Percentiles rank a stretch among this genome's conserved stretches.
These are phyloP conservation scores for Taphrina deformans DNA, from an alignment of 1,139 yeast species.

Conservation along the genomic window DNA sequence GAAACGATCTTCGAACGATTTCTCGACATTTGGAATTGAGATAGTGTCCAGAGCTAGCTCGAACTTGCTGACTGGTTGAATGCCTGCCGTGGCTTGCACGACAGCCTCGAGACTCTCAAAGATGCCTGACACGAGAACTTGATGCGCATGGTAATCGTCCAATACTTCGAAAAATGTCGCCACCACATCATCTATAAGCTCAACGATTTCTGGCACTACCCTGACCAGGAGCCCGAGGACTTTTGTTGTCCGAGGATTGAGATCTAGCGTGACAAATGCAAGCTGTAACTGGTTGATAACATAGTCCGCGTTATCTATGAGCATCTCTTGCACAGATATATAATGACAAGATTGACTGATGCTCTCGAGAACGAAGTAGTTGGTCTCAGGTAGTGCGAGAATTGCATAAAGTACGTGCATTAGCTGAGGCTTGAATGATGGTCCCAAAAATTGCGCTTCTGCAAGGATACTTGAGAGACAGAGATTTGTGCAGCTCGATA, in stretches of 20 bases:
- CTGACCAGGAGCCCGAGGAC: slow-evolving; percentile 65
- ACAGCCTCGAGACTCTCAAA: slow-evolving; percentile 70
- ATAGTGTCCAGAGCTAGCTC: not conserved
- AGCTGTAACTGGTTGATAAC: slow-evolving; percentile 72
- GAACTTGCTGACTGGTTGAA: slow-evolving; percentile 37
- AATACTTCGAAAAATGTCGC: slow-evolving; percentile 71
- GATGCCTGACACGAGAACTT: slow-evolving; percentile 67
- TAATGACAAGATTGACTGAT: slow-evolving; percentile 53
- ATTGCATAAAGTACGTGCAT: slow-evolving; percentile 60
- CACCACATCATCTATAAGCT: slow-evolving; percentile 69
- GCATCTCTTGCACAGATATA: slow-evolving; percentile 57
- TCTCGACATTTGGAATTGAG: slow-evolving; percentile 45
- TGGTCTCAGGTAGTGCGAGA: slow-evolving; percentile 56
- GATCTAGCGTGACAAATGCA: slow-evolving; percentile 62
- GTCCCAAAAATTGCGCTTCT: slow-evolving; percentile 48
- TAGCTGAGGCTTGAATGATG: slow-evolving; percentile 52
- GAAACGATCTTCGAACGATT: slow-evolving; percentile 40
- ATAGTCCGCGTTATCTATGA: slow-evolving; percentile 74
- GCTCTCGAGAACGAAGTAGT: slow-evolving; percentile 49
- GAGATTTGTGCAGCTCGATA: slow-evolving; percentile 37
- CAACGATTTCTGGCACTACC: slow-evolving; percentile 68
- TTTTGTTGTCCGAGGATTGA: slow-evolving; percentile 73
- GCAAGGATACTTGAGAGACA: slow-evolving; percentile 51
- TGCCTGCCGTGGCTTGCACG: slow-evolving; percentile 54
- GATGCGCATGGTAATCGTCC: slow-evolving; percentile 82